Conservation (phyloP, 2,329 filamentous ascomycete species). For the Pseudopyricularia cyperi region DNA sequence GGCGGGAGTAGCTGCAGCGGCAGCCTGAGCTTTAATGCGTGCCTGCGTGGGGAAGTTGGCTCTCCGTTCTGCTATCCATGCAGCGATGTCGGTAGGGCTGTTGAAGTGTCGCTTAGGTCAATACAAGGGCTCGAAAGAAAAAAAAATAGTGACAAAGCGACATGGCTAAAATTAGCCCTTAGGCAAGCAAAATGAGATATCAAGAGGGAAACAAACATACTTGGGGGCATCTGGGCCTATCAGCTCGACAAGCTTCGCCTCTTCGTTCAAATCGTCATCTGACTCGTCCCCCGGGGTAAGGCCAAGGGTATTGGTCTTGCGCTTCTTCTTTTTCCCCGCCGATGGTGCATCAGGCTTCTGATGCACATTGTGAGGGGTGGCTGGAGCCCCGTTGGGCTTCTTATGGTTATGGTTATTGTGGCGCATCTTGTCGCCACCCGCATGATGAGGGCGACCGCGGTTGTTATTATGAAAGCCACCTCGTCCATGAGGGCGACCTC, state of each 20-base stretch:
- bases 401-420: slow-evolving; percentile 19
- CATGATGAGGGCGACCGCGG: slow-evolving; percentile 17
- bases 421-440: slow-evolving; percentile 24
- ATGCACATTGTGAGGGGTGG: slow-evolving; percentile 17
- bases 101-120: slow-evolving; percentile 2
- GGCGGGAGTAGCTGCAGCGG: slow-evolving; percentile 24
- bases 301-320: slow-evolving; percentile 58
- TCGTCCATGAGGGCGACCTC: slow-evolving; percentile 23
- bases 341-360: slow-evolving; percentile 39
- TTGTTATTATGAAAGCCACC: slow-evolving; percentile 22
- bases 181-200: neutral
- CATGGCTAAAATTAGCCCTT: slow-evolving; percentile 2
- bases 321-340: slow-evolving; percentile 54
- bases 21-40: slow-evolving; percentile 51
- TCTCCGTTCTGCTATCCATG: slow-evolving; percentile 71
- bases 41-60: slow-evolving; percentile 69
- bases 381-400: slow-evolving; percentile 14
- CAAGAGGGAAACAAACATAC: slow-evolving; percentile 23
- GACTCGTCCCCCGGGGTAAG: slow-evolving; percentile 54
- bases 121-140: neutral
- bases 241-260: slow-evolving; percentile 40
- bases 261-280: slow-evolving; percentile 61
- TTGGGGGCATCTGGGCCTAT: slow-evolving; percentile 42
- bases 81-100: slow-evolving; percentile 56
- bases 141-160: neutral